Conservation (phyloP, 2,329 filamentous ascomycete genomes). For the Lachnum nothofagi region DNA sequence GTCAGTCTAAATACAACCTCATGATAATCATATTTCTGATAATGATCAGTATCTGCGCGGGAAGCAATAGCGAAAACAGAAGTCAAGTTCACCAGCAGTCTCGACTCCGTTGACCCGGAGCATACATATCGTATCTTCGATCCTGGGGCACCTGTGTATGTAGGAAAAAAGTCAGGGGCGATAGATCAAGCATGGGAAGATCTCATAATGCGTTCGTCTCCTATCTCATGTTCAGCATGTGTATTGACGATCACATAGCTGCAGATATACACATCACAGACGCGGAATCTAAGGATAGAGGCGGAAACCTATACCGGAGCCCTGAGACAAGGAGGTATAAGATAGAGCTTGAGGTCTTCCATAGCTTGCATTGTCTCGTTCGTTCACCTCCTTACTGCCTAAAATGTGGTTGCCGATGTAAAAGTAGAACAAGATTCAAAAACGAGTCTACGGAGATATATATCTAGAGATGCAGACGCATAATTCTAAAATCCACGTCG, state of each 20-base stretch:
- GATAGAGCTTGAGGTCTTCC: neutral
- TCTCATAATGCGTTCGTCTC: neutral
- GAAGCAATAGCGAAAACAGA: neutral
- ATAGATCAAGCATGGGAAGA: neutral
- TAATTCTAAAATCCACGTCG: constrained; percentile 3
- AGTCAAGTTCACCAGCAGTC: constrained; percentile 1
- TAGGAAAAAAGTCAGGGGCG: neutral
- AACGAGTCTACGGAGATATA: constrained; percentile 1
- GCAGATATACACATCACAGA: neutral
- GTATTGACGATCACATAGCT: neutral
- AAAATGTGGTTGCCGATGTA: neutral
- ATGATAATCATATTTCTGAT: neutral
- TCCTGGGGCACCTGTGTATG: neutral
- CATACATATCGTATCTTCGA: neutral
- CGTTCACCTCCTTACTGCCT: neutral
- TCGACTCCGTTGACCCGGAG: neutral
- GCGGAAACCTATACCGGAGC: neutral
- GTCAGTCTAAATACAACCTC: neutral
- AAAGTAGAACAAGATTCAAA: constrained; percentile 1
- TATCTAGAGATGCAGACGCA: constrained; percentile 2
- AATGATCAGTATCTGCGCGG: neutral
- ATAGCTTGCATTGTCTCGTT: neutral
- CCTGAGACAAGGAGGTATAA: neutral
- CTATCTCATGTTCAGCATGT: neutral
- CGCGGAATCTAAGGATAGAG: neutral